Conservation (phyloP, 1,284 basidiomycete species). For the Cryptococcus amylolentus region DNA sequence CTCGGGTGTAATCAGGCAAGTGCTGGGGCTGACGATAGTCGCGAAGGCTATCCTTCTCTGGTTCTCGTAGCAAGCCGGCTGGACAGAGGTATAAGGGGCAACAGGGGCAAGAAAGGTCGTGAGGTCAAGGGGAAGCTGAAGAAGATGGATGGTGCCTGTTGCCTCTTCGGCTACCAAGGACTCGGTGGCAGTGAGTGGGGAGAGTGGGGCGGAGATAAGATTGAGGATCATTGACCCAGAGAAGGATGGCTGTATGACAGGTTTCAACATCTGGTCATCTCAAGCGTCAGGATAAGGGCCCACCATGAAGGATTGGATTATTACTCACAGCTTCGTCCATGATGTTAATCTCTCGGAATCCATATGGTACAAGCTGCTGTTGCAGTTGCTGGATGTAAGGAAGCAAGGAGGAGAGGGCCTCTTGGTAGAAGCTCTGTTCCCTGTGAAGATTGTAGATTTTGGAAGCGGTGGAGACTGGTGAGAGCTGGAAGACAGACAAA, state of each 20-base stretch:
- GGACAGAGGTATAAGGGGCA: not conserved
- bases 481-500: no score
- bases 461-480: not conserved
- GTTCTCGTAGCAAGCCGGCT: not conserved
- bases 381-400: conserved; percentile 5
- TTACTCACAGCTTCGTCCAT: conserved; percentile 6
- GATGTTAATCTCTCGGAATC: conserved; percentile 2
- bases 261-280: not conserved
- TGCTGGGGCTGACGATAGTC: conserved; percentile 1
- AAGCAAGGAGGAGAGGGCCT: conserved; percentile 3
- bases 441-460: not conserved
- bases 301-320: no score
- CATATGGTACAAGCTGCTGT: not conserved
- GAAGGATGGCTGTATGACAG: not conserved
- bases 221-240: not conserved
- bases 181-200: conserved; percentile 1
- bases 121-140: conserved; percentile 5
- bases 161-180: not conserved
- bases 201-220: not conserved
- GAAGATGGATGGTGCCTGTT: not conserved
- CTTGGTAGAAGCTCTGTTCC: conserved; percentile 10
- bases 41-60: conserved; percentile 1
- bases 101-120: not conserved
- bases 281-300: not conserved
- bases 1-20: conserved; percentile 1